Base-by-base conservation (phyloP, 1,284 basidiomycete species). In the Ganoderma lingzhi region DNA sequence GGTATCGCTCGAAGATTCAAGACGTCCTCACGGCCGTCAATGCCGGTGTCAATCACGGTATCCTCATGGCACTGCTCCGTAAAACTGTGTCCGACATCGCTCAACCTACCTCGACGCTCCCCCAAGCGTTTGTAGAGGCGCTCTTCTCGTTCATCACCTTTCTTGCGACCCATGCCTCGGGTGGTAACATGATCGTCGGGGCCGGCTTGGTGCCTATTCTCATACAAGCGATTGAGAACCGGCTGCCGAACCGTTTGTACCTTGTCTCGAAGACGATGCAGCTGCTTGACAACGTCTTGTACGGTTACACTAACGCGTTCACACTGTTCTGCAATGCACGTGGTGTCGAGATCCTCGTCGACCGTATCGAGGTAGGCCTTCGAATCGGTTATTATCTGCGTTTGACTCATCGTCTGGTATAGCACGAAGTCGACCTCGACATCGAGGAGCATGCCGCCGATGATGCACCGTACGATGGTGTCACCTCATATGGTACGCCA, bases 11-110 rank as follows among this genome's bases (percentile, higher is more conserved):
- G 72, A 95, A 93, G 78, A 87, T 95, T 48, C 89, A 91, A 72
- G 97, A 99, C 77, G 96, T 98, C 39, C 83, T 99, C 56, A 92
- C 93, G 17, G 92, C 97, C 0, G 89, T 99, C 62, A 98, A 98
- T 77, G 97, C 96, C 23, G 96, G 96, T 63, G 96, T 99, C 70
- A 98, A 96, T 77, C 98, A 99, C 78, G 98, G 98, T 17, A 93
- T 96, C 61, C 82, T 99, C 42, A 95, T 98, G 92, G 91, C 93
- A 30, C 84, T 96, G 59, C 84, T 98, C 70, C 90, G 95, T 67
- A 93, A 91, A 81, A 92, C 94, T 32, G 89, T 95, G 15, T 79
- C 86, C 30, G 93, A 95, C 71, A 88, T 95, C 35, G 85, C 86
- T 37, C 86, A 87, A 69, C 83, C 88, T 0, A 86, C 90, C 51